Conservation (phyloP, 2,329 filamentous ascomycete genomes). For the Neopestalotiopsis clavispora region DNA sequence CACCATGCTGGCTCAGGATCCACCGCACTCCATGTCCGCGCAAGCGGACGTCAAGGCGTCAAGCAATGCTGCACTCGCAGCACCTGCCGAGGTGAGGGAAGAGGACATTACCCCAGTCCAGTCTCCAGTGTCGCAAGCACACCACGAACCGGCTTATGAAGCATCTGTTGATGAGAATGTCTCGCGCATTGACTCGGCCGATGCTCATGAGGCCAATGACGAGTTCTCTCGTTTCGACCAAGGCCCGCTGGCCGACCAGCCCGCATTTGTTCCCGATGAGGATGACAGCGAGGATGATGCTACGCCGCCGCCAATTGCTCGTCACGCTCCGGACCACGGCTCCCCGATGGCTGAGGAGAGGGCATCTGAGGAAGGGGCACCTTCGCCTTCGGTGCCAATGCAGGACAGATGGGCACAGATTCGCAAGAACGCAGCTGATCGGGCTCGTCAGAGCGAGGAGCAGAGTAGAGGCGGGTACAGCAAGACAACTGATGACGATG, state of each 20-base stretch:
- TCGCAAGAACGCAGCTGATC: conserved; percentile 88
- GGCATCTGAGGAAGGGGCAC: conserved; percentile 34
- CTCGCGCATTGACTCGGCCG: conserved; percentile 64
- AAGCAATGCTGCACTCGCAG: conserved; percentile 20
- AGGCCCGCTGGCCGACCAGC: conserved; percentile 84
- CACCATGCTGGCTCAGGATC: conserved; percentile 51
- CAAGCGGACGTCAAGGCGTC: conserved; percentile 27
- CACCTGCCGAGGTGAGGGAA: conserved; percentile 29
- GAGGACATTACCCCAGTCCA: conserved; percentile 34
- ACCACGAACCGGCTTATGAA: conserved; percentile 45
- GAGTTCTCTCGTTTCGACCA: conserved; percentile 80
- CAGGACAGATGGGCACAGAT: conserved; percentile 96
- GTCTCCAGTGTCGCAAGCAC: conserved; percentile 28
- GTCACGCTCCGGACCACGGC: conserved; percentile 35
- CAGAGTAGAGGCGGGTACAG: conserved; percentile 61
- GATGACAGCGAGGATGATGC: conserved; percentile 53
- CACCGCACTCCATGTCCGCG: conserved; percentile 25
- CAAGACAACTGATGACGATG: conserved; percentile 69
- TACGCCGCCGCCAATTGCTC: conserved; percentile 56
- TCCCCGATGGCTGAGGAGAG: conserved; percentile 16
- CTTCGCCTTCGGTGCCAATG: conserved; percentile 41
- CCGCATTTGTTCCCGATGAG: conserved; percentile 75
- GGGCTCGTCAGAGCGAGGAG: conserved; percentile 70
- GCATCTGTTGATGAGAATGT: conserved; percentile 51
- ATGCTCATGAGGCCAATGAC: conserved; percentile 62